A percentile compares a stretch with the other conserved stretches of the same genome.
Evolutionary conservation across 768 basidiomycete species (phyloP).

Genomic region (Boletus sensibilis): DNA sequence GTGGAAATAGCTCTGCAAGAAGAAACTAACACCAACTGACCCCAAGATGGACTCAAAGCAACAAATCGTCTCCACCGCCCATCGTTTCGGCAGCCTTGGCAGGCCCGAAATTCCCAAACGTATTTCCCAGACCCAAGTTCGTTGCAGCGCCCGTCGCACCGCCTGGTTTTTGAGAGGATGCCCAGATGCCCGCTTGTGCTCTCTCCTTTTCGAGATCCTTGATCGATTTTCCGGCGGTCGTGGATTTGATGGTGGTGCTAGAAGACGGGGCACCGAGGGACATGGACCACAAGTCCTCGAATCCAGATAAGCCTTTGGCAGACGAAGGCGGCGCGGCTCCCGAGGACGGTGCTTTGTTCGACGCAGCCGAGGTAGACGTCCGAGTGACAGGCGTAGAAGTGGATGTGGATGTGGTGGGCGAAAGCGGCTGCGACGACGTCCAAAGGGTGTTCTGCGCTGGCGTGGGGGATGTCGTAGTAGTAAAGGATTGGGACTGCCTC

Average conservation of each 20-base stretch:
- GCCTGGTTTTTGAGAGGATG: conserved; percentile 27
- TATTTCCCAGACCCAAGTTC: conserved; percentile 14
- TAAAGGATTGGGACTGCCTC: conserved; percentile 21
- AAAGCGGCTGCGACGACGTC: conserved; percentile 29
- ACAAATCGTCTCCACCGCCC: conserved; percentile 42
- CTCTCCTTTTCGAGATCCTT: conserved; percentile 90
- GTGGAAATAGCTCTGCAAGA: background rate
- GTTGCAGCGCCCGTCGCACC: conserved; percentile 4
- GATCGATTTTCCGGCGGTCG: conserved; percentile 65
- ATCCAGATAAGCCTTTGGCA: conserved; percentile 51
- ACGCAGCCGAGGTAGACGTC: conserved; percentile 6
- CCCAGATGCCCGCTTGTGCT: conserved; percentile 80
- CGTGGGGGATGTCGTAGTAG: conserved; percentile 16
- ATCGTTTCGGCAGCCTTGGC: conserved; percentile 16
- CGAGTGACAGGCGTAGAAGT: conserved; percentile 10
- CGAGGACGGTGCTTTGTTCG: conserved; percentile 17
- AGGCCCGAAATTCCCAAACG: conserved; percentile 38
- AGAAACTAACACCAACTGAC: background rate
- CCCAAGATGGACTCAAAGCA: conserved; percentile 31
- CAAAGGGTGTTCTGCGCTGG: conserved; percentile 23
- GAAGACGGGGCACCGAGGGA: conserved; percentile 55
- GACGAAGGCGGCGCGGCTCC: conserved; percentile 26
- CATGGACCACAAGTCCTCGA: conserved; percentile 89
- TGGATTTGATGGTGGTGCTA: conserved; percentile 35
- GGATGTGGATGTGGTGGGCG: conserved; percentile 16